A percentile compares a stretch with the other conserved stretches of the same genome.
Conservation (phyloP, 257 asterid genomes). For the Solanum boliviense region DNA sequence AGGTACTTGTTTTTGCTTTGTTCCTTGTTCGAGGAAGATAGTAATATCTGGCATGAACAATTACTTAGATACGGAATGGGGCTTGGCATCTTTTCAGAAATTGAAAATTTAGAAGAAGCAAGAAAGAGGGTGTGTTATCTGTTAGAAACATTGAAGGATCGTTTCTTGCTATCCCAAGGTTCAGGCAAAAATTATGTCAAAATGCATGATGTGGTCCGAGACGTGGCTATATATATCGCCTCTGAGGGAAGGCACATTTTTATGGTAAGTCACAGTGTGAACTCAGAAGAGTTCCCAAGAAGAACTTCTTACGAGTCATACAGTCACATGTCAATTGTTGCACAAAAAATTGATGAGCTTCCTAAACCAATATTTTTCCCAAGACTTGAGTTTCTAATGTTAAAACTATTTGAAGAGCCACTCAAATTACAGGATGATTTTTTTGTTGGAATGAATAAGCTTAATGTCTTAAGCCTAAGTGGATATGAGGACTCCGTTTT, state of each 20-base stretch:
- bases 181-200: not conserved
- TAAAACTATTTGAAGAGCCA: not conserved
- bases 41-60: constrained; percentile 1
- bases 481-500: not conserved
- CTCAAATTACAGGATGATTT: not conserved
- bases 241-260: not conserved
- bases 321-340: constrained; percentile 1
- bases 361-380: not conserved
- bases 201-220: constrained; percentile 9
- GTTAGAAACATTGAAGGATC: not conserved
- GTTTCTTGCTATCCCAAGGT: not conserved
- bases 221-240: not conserved
- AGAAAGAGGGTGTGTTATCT: constrained; percentile 4
- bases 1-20: constrained; percentile 9
- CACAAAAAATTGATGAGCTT: not conserved
- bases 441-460: not conserved
- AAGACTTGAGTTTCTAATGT: not conserved
- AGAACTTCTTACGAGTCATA: not conserved
- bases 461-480: not conserved
- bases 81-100: not conserved
- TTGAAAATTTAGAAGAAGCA: not conserved
- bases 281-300: constrained; percentile 4
- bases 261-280: not conserved
- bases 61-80: constrained; percentile 6
- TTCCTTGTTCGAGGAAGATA: constrained; percentile 12